phyloP scores from a whole-genome alignment of 2,329 filamentous ascomycete genomes.

The Colletotrichum godetiae region DNA sequence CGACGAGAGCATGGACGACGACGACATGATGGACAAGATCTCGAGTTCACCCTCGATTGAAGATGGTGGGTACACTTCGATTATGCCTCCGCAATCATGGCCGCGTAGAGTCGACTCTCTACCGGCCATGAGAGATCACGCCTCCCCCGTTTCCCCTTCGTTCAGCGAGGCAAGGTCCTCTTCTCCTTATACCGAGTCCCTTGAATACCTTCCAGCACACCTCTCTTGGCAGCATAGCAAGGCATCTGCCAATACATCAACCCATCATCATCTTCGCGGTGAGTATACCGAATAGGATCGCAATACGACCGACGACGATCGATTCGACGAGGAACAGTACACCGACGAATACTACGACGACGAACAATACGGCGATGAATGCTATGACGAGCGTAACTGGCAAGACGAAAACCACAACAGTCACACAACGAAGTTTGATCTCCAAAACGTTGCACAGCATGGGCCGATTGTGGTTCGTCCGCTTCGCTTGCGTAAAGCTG shows the following conservation, averaged over 20 bases:
- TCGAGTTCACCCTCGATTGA: conserved; percentile 99
- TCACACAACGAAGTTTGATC: conserved; percentile 17
- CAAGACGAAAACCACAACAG: conserved; percentile 5
- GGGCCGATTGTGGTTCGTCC: conserved; percentile 24
- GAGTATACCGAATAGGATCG: conserved; percentile 52
- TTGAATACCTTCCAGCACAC: conserved; percentile 46
- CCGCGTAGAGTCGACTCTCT: conserved; percentile 58
- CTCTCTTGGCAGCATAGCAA: conserved; percentile 45
- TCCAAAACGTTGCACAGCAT: conserved; percentile 20
- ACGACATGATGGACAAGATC: conserved; percentile 98
- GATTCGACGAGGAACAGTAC: conserved; percentile 46
- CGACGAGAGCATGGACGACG: conserved; percentile 81
- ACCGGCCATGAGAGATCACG: conserved; percentile 44
- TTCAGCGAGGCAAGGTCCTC: conserved; percentile 49
- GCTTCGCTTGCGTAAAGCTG: conserved; percentile 11
- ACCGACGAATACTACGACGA: conserved; percentile 35
- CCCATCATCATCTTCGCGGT: conserved; percentile 59
- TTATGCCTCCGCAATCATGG: conserved; percentile 51
- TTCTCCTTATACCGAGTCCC: conserved; percentile 55
- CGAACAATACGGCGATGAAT: conserved; percentile 39
- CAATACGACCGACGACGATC: conserved; percentile 25
- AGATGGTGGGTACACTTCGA: conserved; percentile 85
- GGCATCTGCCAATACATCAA: conserved; percentile 41
- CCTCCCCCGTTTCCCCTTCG: conserved; percentile 45
- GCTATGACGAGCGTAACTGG: conserved; percentile 31